These are phyloP conservation scores for Phaeosphaeriaceae sp. DNA, from an alignment of 2,329 filamentous ascomycete genomes.

Conservation along the genomic window DNA sequence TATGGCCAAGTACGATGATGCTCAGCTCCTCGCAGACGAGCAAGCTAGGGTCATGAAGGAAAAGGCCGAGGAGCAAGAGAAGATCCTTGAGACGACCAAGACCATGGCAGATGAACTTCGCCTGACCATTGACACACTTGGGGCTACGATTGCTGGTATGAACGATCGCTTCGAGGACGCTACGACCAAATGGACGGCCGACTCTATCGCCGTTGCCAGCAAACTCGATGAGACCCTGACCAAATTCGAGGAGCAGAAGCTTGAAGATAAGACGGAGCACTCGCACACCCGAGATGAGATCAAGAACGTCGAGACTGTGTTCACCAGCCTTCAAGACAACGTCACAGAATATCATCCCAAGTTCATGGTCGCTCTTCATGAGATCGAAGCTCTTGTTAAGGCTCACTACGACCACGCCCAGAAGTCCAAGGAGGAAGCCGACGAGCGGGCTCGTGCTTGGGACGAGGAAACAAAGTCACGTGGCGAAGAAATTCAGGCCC, in stretches of 20 bases:
- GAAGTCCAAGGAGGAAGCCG: conserved; percentile 55
- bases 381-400: conserved; percentile 81
- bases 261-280: conserved; percentile 79
- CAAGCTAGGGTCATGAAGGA: conserved; percentile 76
- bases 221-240: conserved; percentile 80
- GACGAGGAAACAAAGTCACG: conserved; percentile 54
- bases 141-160: conserved; percentile 62
- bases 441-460: conserved; percentile 51
- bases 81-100: conserved; percentile 77
- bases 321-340: conserved; percentile 79
- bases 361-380: conserved; percentile 83
- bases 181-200: conserved; percentile 84
- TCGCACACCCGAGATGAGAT: conserved; percentile 83
- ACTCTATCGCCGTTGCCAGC: conserved; percentile 84
- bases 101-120: conserved; percentile 86
- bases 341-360: conserved; percentile 86
- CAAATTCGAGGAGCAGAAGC: conserved; percentile 79
- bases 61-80: conserved; percentile 74
- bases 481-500: conserved; percentile 50
- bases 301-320: conserved; percentile 73
- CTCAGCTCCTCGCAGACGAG: conserved; percentile 76
- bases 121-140: conserved; percentile 83
- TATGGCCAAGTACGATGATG: conserved; percentile 86
- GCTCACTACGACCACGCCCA: conserved; percentile 91
- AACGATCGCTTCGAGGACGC: conserved; percentile 75